A percentile compares a stretch with the other conserved stretches of the same genome.
Evolutionary conservation across 2,329 filamentous ascomycete genomes (phyloP).

Genomic region (Fonsecaea nubica): DNA sequence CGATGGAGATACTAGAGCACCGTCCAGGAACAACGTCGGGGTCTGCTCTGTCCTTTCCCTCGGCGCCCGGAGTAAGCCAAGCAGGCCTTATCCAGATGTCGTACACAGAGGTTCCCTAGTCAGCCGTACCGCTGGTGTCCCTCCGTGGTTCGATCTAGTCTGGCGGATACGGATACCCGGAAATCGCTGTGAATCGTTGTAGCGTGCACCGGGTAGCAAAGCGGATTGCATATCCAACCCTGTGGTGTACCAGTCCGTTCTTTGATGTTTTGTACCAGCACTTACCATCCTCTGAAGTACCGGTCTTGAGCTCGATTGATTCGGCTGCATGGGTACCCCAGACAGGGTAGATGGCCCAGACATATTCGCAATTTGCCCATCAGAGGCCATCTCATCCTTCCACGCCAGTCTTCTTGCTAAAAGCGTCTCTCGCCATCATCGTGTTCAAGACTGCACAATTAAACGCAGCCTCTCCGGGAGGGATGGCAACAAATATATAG

Average conservation of each 20-base stretch:
- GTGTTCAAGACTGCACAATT: constrained; percentile 91
- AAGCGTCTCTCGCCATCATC: constrained; percentile 81
- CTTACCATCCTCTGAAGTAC: background rate
- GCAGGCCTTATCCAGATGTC: background rate
- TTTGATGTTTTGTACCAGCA: background rate
- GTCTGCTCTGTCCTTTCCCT: background rate
- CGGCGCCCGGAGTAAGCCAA: background rate
- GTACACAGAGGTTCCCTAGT: background rate
- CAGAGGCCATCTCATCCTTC: constrained; percentile 35
- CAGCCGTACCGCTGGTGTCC: background rate
- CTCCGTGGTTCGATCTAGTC: background rate
- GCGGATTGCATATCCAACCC: background rate
- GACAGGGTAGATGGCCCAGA: background rate
- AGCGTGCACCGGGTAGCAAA: background rate
- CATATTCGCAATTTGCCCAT: background rate
- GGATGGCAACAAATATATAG: constrained; percentile 89
- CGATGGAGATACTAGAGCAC: background rate
- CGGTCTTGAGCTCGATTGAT: background rate
- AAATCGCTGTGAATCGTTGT: background rate
- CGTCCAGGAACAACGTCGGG: background rate
- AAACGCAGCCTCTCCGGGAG: constrained; percentile 88
- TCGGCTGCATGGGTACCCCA: background rate
- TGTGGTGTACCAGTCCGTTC: background rate
- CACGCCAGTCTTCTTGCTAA: constrained; percentile 59
- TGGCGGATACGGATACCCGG: background rate